Base-by-base conservation (phyloP, 2,329 filamentous ascomycete genomes). In the Pseudogymnoascus sp. region DNA sequence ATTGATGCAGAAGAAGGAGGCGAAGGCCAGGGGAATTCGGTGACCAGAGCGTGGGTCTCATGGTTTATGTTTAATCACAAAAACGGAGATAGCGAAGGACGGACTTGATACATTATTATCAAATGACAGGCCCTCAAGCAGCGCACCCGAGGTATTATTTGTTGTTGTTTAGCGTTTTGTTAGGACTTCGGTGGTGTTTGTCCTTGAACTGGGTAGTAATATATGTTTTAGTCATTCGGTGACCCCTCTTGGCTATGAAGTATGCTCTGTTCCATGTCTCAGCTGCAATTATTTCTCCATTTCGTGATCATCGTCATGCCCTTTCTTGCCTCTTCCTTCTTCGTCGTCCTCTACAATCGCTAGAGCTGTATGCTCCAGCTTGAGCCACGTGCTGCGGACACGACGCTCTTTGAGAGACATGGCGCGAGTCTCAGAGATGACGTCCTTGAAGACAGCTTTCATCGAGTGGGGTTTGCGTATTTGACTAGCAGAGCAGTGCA, bases 1-100 rank as follows among this genome's bases (percentile, higher is more conserved):
- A 33, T 56, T 71, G n/a, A 65, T 68, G 22, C 56, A 66, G 19
- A 62, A 69, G 62, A 71, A 68, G 61, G 69, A 71, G 61, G 68
- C 65, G 43, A 65, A 61, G 16, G 65, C 64, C 16, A 41, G 14
- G 16, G 56, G 59, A 7, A 35, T 22, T 56, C 28, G 50, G 6
- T 56, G 50, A 56, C 11, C 11, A 22, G 16, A 19, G 4, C 50
- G 10, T 6, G 28, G 1, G 50, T 22, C 10, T 22, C 2, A 56
- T 22, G 5, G 28, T 8, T 33, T 33, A 19, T 56, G 16, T 56
- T 33, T 10, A 5, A 28, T 19, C 50, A 7, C 28, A 56, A 56
- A 53, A 19, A 12, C n/a, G 50, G 16, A 10, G 50, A 22, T 56
- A 33, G 28, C 50, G 16, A 35, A 14, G 6, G 10, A n/a, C 10